These are phyloP conservation scores for Penicillium sumatraense DNA, from an alignment of 2,329 filamentous ascomycete genomes.

Conservation along the genomic window DNA sequence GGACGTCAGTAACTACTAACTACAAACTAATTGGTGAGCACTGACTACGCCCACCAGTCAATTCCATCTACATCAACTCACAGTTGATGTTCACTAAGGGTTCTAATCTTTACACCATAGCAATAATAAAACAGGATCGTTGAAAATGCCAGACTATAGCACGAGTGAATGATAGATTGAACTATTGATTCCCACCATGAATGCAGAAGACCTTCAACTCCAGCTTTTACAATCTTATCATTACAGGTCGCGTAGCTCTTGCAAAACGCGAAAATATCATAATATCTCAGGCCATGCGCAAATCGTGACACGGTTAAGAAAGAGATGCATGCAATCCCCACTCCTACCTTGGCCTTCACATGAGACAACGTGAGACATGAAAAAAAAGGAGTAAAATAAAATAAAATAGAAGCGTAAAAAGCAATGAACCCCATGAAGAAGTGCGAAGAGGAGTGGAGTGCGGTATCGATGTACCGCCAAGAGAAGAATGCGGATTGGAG, in stretches of 20 bases:
- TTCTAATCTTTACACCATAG: neutral
- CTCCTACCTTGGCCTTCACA: constrained; percentile 28
- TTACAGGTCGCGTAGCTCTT: constrained; percentile 37
- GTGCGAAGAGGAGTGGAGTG: constrained; percentile 19
- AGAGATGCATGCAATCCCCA: constrained; percentile 32
- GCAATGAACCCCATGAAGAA: constrained; percentile 26
- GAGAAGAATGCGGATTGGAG: constrained; percentile 13
- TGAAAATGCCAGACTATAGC: neutral
- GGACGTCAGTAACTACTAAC: too few relatives aligned
- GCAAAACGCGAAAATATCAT: constrained; percentile 30
- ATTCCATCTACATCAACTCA: too few relatives aligned
- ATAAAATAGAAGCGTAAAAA: constrained; percentile 22
- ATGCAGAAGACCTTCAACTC: constrained; percentile 30
- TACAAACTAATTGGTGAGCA: too few relatives aligned
- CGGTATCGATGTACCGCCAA: constrained; percentile 11
- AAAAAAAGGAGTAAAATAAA: constrained; percentile 8
- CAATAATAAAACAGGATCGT: neutral
- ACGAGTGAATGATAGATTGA: constrained; percentile 15
- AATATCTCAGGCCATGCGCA: constrained; percentile 30
- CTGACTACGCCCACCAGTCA: too few relatives aligned
- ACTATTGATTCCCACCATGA: constrained; percentile 26
- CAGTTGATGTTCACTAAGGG: too few relatives aligned
- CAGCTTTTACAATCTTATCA: constrained; percentile 45
- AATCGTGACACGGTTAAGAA: constrained; percentile 30
- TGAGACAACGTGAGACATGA: constrained; percentile 29